These are phyloP conservation scores for Kwoniella europaea DNA, from an alignment of 768 basidiomycete species.

Conservation along the genomic window DNA sequence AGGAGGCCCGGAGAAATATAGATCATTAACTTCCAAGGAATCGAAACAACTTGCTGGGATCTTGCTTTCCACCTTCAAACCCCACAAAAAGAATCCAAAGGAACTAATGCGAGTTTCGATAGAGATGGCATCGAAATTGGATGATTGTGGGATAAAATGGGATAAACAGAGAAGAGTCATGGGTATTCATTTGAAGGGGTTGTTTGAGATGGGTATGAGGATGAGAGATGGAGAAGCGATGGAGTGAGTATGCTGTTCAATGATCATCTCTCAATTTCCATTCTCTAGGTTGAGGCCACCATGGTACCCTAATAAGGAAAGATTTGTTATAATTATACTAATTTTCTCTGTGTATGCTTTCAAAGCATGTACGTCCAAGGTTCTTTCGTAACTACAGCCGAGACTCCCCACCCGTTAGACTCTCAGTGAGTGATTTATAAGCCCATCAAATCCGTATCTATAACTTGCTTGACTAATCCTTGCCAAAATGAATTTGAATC, in stretches of 20 bases:
- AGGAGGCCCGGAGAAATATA: neutral
- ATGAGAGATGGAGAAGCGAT: constrained; percentile 19
- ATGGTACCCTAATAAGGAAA: neutral
- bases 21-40: constrained; percentile 6
- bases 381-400: constrained; percentile 40
- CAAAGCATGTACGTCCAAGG: constrained; percentile 44
- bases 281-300: neutral
- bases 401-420: constrained; percentile 47
- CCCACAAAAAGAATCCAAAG: constrained; percentile 16
- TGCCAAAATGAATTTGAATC: neutral
- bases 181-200: constrained; percentile 48
- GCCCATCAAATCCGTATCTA: too few species aligned
- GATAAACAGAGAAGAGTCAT: constrained; percentile 42
- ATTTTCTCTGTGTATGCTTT: neutral
- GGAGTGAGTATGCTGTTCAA: constrained; percentile 27
- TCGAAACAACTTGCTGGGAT: neutral
- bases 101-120: constrained; percentile 41
- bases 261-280: too few species aligned
- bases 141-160: constrained; percentile 44
- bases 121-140: constrained; percentile 32
- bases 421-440: constrained; percentile 36
- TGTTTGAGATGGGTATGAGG: constrained; percentile 41
- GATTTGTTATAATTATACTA: neutral
- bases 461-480: too few species aligned
- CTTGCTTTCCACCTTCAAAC: neutral